Evolutionary conservation across 208 protist species (phyloP).

Genomic region (Trypanosoma congolense): DNA sequence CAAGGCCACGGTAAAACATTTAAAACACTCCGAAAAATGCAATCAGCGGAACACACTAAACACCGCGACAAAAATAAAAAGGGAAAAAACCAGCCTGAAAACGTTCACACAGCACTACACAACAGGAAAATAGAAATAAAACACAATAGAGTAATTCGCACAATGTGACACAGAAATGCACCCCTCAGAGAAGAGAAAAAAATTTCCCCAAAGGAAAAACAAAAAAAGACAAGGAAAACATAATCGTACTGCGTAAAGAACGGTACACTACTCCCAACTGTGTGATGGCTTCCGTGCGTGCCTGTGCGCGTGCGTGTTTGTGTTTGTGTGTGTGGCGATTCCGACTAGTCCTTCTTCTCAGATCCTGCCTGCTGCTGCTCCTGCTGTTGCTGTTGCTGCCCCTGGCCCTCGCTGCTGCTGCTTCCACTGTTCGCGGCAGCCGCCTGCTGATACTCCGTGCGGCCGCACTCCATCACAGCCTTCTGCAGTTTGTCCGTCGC

Average conservation of each 20-base stretch:
- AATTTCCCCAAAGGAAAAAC: too few relatives aligned
- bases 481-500: conserved; percentile 77
- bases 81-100: conserved; percentile 1
- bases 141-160: conserved; percentile 41
- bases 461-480: conserved; percentile 73
- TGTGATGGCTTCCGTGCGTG: neutral
- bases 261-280: too few relatives aligned
- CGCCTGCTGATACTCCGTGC: conserved; percentile 75
- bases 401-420: conserved; percentile 2
- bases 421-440: conserved; percentile 41
- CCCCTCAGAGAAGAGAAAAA: too few relatives aligned
- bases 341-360: conserved; percentile 15
- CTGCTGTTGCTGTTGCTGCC: conserved; percentile 13
- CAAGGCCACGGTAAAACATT: too few relatives aligned
- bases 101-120: neutral
- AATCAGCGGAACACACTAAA: conserved; percentile 6
- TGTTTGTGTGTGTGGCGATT: neutral
- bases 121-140: neutral
- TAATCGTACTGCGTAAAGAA: too few relatives aligned
- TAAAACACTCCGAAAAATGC: too few relatives aligned
- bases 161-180: conserved; percentile 28
- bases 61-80: conserved; percentile 13
- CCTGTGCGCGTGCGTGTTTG: conserved; percentile 31
- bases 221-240: too few relatives aligned
- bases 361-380: conserved; percentile 25